Conservation (phyloP, 1,139 yeast genomes). For the Yamadazyma jaroonii region DNA sequence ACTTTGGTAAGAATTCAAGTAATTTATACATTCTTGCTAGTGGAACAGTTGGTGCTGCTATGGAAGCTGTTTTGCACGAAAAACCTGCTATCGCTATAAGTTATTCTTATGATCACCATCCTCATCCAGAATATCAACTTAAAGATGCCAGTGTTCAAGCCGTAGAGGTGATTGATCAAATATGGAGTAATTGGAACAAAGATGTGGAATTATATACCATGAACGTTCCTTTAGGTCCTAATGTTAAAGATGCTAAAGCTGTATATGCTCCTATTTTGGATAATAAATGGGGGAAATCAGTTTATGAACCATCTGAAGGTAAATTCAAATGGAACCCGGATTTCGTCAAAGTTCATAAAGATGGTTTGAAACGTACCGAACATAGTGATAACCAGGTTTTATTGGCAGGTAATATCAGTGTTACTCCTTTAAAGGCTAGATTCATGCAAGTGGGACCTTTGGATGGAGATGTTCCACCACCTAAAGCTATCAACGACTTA, state of each 20-base stretch:
- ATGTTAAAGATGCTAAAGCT: slow-evolving; percentile 56
- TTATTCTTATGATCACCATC: slow-evolving; percentile 64
- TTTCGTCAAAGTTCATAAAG: slow-evolving; percentile 64
- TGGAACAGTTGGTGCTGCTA: slow-evolving; percentile 97
- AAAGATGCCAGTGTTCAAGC: slow-evolving; percentile 67
- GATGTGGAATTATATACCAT: slow-evolving; percentile 74
- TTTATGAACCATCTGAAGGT: slow-evolving; percentile 30
- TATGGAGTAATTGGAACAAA: slow-evolving; percentile 43
- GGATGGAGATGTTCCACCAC: slow-evolving; percentile 49
- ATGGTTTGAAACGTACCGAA: slow-evolving; percentile 49
- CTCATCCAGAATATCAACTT: slow-evolving; percentile 54
- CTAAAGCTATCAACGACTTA: slow-evolving; percentile 15
- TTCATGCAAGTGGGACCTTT: slow-evolving; percentile 56
- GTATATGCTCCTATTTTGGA: slow-evolving; percentile 73
- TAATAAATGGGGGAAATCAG: slow-evolving; percentile 69
- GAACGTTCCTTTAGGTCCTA: slow-evolving; percentile 70
- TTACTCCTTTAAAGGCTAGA: slow-evolving; percentile 80
- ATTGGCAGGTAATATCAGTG: slow-evolving; percentile 56
- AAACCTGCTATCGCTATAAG: slow-evolving; percentile 76
- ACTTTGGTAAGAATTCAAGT: slow-evolving; percentile 88
- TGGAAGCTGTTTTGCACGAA: slow-evolving; percentile 88
- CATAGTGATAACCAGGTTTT: slow-evolving; percentile 59
- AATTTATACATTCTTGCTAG: slow-evolving; percentile 88
- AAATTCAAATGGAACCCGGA: slow-evolving; percentile 80
- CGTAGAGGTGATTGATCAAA: slow-evolving; percentile 57